phyloP scores from a whole-genome alignment of 306 rosid species.

The Acacia melanoxylon region DNA sequence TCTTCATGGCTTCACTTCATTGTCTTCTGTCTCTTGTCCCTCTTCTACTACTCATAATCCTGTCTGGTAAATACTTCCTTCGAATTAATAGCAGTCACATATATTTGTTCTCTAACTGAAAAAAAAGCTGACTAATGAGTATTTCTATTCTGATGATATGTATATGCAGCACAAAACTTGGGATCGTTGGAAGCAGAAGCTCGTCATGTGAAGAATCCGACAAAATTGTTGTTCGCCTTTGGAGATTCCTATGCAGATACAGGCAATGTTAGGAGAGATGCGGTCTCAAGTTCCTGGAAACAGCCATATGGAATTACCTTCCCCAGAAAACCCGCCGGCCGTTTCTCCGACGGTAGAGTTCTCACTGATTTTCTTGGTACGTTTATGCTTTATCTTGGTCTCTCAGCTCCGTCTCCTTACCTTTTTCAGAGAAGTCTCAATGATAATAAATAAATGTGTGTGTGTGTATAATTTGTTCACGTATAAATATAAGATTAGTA shows the following conservation, averaged over 20 bases:
- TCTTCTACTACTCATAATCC: not conserved
- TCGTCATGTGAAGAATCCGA: not conserved
- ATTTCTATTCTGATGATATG: not conserved
- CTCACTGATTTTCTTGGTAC: conserved; percentile 22
- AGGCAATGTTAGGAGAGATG: not conserved
- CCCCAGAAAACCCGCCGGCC: conserved; percentile 26
- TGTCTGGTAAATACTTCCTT: conserved; percentile 11
- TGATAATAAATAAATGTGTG: no score
- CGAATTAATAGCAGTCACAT: not conserved
- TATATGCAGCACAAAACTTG: conserved; percentile 7
- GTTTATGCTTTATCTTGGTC: not conserved
- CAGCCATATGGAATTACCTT: conserved; percentile 20
- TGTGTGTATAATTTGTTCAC: no score
- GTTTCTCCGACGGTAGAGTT: conserved; percentile 26
- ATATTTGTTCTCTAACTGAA: not conserved
- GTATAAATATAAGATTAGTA: no score
- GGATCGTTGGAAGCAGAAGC: conserved; percentile 22
- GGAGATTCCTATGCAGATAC: conserved; percentile 28
- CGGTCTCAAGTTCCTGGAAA: not conserved
- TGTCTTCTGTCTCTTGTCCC: not conserved
- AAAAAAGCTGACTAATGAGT: not conserved
- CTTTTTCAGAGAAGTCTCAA: no score
- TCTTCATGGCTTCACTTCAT: conserved; percentile 1
- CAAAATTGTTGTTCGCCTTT: conserved; percentile 29
- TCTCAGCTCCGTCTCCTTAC: no score